A percentile compares a stretch with the other conserved stretches of the same genome.
Conservation (phyloP, 2,329 filamentous ascomycete genomes). For the Aspergillus sp. region DNA sequence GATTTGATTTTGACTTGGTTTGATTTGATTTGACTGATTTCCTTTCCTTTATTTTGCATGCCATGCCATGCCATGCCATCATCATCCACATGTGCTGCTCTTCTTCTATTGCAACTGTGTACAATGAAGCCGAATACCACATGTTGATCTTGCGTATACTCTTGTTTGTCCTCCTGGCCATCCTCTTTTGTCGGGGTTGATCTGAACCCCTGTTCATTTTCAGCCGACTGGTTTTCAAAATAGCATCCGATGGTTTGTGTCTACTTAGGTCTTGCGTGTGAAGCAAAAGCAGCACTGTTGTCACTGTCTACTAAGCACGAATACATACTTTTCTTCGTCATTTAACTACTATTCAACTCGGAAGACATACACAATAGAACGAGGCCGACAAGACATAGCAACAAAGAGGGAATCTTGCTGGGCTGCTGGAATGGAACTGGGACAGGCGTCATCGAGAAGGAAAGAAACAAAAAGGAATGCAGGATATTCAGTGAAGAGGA, state of each 20-base stretch:
- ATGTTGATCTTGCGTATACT: slow-evolving; percentile 17
- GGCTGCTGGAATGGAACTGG: slow-evolving; percentile 30
- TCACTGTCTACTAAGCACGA: too few relatives aligned
- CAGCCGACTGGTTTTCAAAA: background rate
- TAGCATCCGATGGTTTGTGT: too few relatives aligned
- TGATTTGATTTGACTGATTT: background rate
- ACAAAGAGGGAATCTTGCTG: slow-evolving; percentile 34
- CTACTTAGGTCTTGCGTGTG: too few relatives aligned
- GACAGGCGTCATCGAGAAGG: slow-evolving; percentile 17
- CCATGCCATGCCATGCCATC: too few relatives aligned
- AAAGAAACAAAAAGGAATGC: slow-evolving; percentile 17
- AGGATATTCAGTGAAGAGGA: slow-evolving; percentile 17
- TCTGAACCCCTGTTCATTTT: slow-evolving; percentile 6
- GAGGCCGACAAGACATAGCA: slow-evolving; percentile 20
- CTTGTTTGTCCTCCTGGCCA: slow-evolving; percentile 12
- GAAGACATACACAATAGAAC: slow-evolving; percentile 18
- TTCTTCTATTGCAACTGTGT: slow-evolving; percentile 20
- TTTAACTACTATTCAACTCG: slow-evolving; percentile 23
- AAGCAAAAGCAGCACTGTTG: too few relatives aligned
- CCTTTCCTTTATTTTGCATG: too few relatives aligned
- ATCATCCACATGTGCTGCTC: slow-evolving; percentile 11
- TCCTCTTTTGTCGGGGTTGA: slow-evolving; percentile 8
- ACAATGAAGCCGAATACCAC: slow-evolving; percentile 36
- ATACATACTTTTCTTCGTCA: slow-evolving; percentile 25
- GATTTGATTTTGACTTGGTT: background rate